Base-by-base conservation (phyloP, 2,329 filamentous ascomycete genomes). In the Akanthomyces muscarius region DNA sequence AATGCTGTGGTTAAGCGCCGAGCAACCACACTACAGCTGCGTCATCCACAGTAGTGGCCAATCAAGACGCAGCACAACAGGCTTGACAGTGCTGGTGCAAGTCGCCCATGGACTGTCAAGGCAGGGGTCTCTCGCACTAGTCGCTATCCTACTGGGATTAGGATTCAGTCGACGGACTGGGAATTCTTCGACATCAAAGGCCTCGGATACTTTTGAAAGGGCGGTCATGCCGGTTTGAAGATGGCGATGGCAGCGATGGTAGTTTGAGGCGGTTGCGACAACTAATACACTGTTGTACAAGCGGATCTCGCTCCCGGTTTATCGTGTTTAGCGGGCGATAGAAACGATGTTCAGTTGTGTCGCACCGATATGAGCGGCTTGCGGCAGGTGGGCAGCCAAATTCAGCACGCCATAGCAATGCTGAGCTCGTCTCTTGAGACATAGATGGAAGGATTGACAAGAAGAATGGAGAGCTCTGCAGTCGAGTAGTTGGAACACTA, bases 1-100 rank as follows among this genome's bases (percentile, higher is more conserved):
- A 41, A 23, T 41, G 30, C 45, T 59, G 30, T 50, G 13, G 38
- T 55, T 62, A 62, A 62, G 60, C 60, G 60, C 60, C 60, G 60
- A 42, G 60, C 51, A 53, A 50, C 16, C 30, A 62, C 60, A 51
- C 60, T 62, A 62, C 52, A 36, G 25, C 23, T n/a, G 5, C 21
- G 33, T 33, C 16, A 5, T 48, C 60, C 30, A 16, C 58, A 55
- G 8, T 54, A 56, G 44, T 41, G 33, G 13, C 60, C 60, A 62
- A 62, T 62, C 42, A 62, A 14, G 51, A 41, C 23, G 21, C 50
- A 30, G 21, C 21, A 42, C 3, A 16, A 2, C 16, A 41, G 50
- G 23, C 23, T 55, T 8, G 11, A 10, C 23, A 21, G n/a, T 28
- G n/a, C 6, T 51, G 42, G n/a, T 55, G 41, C 41, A 25, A 30